These are phyloP conservation scores for Diversispora epigaea DNA, from an alignment of 192 early-diverging fungal species.

Conservation along the genomic window DNA sequence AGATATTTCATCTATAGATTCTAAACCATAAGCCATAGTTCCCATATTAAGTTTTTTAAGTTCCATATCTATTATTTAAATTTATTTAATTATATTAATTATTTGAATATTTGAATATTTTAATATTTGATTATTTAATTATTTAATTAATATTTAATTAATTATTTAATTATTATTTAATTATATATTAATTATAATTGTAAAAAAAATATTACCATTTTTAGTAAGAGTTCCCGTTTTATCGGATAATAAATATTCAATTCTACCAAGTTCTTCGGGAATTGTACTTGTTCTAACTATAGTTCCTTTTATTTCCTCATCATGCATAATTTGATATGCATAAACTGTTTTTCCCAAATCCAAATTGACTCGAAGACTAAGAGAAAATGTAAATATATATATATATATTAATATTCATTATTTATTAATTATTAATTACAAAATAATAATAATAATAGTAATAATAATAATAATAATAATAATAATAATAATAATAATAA, in stretches of 20 bases:
- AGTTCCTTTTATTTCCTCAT: slow-evolving; percentile 78
- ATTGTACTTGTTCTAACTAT: slow-evolving; percentile 93
- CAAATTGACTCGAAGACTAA: slow-evolving; percentile 84
- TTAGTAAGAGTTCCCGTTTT: slow-evolving; percentile 96
- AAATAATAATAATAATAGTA: neutral
- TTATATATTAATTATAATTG: too few species aligned
- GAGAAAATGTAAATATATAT: neutral
- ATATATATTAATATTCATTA: too few species aligned
- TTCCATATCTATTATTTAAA: slow-evolving; percentile 79
- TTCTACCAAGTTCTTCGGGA: slow-evolving; percentile 92
- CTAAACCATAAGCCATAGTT: slow-evolving; percentile 86
- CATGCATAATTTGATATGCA: slow-evolving; percentile 83
- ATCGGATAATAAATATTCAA: slow-evolving; percentile 90
- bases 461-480: neutral
- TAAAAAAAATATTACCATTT: slow-evolving; percentile 59
- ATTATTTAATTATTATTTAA: too few species aligned
- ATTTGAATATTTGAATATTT: too few species aligned
- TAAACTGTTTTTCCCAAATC: slow-evolving; percentile 98
- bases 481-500: neutral
- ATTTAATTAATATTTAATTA: too few species aligned
- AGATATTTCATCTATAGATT: slow-evolving; percentile 88
- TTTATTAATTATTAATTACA: too few species aligned
- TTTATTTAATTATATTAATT: too few species aligned
- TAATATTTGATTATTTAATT: too few species aligned
- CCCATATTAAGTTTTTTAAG: slow-evolving; percentile 93